A percentile compares a stretch with the other conserved stretches of the same genome.
Evolutionary conservation across 768 basidiomycete species (phyloP).

Genomic region (Thelephora aurantiotincta): DNA sequence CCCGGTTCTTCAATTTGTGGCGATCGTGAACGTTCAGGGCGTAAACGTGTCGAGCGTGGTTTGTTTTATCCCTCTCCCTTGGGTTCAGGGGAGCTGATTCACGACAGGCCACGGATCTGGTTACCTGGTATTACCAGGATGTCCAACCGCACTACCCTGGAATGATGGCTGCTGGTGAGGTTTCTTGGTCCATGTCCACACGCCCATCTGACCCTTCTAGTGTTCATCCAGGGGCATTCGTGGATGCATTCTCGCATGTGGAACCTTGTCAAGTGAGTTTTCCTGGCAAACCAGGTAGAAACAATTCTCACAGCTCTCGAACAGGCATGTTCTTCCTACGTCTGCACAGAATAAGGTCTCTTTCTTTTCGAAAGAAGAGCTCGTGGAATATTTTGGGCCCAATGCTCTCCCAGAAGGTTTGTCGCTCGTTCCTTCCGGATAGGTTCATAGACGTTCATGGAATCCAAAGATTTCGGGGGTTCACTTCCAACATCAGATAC

Average conservation of each 20-base stretch:
- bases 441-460: conserved; percentile 6
- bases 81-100: conserved; percentile 4
- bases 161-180: conserved; percentile 57
- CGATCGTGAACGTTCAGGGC: conserved; percentile 48
- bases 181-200: not conserved
- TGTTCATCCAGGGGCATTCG: conserved; percentile 60
- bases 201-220: conserved; percentile 19
- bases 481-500: conserved; percentile 33
- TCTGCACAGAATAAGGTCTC: conserved; percentile 47
- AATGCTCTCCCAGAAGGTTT: conserved; percentile 45
- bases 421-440: conserved; percentile 6
- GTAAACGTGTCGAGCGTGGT: conserved; percentile 45
- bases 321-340: conserved; percentile 48
- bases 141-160: conserved; percentile 61
- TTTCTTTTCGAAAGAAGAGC: conserved; percentile 43
- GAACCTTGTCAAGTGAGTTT: conserved; percentile 46
- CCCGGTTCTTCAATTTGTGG: conserved; percentile 50
- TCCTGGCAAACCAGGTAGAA: not conserved
- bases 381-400: conserved; percentile 39
- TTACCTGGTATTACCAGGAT: conserved; percentile 52
- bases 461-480: conserved; percentile 53
- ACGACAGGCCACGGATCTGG: conserved; percentile 41
- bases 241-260: conserved; percentile 62
- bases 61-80: conserved; percentile 14
- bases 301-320: conserved; percentile 2